These are phyloP conservation scores for Dipsacomyces acuminosporus DNA, from an alignment of 371 early-diverging fungal species.

Conservation along the genomic window DNA sequence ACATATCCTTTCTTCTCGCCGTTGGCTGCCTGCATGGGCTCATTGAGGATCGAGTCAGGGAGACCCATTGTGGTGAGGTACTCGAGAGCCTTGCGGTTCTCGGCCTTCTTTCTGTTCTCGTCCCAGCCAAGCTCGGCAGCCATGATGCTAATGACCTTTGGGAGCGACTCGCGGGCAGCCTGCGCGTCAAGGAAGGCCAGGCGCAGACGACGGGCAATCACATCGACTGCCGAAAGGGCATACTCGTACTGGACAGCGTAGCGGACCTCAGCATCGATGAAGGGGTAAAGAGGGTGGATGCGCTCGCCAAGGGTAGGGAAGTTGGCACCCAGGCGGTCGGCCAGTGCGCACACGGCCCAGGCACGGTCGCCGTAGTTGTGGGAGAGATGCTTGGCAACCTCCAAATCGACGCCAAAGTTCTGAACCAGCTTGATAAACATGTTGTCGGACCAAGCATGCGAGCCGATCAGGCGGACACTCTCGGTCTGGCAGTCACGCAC, in stretches of 20 bases:
- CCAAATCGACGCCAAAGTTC: conserved; percentile 89
- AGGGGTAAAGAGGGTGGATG: conserved; percentile 83
- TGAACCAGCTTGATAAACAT: conserved; percentile 90
- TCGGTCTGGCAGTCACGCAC: conserved; percentile 69
- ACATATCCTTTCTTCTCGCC: conserved; percentile 13
- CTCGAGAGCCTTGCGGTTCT: conserved; percentile 62
- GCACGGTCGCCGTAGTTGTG: conserved; percentile 95
- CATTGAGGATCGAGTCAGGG: conserved; percentile 45
- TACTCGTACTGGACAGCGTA: conserved; percentile 92
- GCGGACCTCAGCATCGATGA: conserved; percentile 92
- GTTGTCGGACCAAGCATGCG: conserved; percentile 78
- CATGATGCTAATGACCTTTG: conserved; percentile 90
- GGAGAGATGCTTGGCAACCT: conserved; percentile 89
- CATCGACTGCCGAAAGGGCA: conserved; percentile 92
- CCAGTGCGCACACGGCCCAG: conserved; percentile 82
- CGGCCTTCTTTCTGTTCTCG: conserved; percentile 58
- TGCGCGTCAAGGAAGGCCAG: conserved; percentile 94
- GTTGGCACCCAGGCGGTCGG: conserved; percentile 62
- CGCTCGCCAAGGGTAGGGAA: conserved; percentile 82
- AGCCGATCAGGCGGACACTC: conserved; percentile 75
- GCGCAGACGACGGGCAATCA: conserved; percentile 90
- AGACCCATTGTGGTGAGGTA: conserved; percentile 92
- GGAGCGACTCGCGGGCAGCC: conserved; percentile 83
- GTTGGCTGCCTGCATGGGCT: conserved; percentile 1
- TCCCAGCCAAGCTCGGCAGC: conserved; percentile 83